Evolutionary conservation across 331 rosid species (phyloP).

Genomic region (Phaseolus coccineus): DNA sequence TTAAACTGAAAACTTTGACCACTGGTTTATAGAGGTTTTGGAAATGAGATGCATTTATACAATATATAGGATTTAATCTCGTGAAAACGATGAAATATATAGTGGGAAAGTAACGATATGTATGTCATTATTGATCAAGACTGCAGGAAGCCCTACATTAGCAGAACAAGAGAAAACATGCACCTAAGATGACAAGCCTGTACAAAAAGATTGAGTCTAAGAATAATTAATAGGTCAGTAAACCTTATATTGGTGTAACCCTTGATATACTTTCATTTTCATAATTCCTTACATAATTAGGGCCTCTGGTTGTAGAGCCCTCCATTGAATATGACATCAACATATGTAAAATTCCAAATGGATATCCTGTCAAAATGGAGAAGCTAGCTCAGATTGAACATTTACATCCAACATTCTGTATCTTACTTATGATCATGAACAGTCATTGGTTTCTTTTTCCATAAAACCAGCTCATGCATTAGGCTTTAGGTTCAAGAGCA

Average conservation of each 20-base stretch:
- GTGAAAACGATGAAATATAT: neutral
- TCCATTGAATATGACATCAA: neutral
- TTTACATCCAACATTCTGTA: constrained; percentile 9
- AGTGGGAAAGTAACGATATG: neutral
- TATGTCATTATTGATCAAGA: neutral
- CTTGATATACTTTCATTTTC: neutral
- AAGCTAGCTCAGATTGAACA: constrained; percentile 23
- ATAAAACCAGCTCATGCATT: neutral
- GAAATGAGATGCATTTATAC: neutral
- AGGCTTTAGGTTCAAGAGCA: neutral
- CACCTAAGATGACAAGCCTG: neutral
- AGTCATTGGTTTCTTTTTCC: neutral
- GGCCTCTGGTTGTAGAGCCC: neutral
- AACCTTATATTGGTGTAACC: neutral
- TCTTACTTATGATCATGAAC: constrained; percentile 26
- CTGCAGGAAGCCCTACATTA: constrained; percentile 34
- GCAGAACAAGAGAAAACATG: constrained; percentile 1
- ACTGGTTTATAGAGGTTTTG: neutral
- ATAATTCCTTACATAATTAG: constrained; percentile 19
- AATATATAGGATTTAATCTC: neutral
- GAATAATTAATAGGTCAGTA: neutral
- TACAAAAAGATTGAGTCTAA: neutral
- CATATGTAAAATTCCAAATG: constrained; percentile 15
- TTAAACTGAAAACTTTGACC: neutral
- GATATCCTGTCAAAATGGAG: constrained; percentile 25